phyloP scores from a whole-genome alignment of 176 grass and related monocot species.

The Calamus simplicifolius region DNA sequence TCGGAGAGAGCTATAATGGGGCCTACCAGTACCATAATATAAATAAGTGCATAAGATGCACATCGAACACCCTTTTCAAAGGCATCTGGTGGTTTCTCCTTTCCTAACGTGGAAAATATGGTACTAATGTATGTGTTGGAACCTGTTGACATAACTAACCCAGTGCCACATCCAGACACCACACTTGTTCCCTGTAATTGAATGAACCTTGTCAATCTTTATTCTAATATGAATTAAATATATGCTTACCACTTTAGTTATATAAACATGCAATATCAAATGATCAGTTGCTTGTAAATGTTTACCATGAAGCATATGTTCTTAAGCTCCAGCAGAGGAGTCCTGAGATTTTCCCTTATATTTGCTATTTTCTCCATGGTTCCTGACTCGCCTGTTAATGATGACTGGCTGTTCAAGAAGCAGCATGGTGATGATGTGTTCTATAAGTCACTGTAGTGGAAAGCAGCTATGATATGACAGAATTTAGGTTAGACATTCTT shows the following conservation, averaged over 20 bases:
- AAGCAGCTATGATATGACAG: neutral
- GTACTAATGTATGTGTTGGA: conserved; percentile 35
- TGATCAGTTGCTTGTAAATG: conserved; percentile 2
- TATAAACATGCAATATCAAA: neutral
- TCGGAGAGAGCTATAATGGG: conserved; percentile 14
- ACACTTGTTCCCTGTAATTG: conserved; percentile 35
- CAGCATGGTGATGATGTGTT: conserved; percentile 11
- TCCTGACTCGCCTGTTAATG: conserved; percentile 40
- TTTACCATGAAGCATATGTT: conserved; percentile 43
- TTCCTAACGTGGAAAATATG: conserved; percentile 28
- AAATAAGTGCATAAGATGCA: conserved; percentile 30
- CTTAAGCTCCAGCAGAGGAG: conserved; percentile 36
- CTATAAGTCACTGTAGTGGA: neutral
- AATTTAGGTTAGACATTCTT: neutral
- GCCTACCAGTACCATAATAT: conserved; percentile 30
- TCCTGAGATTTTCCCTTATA: conserved; percentile 19
- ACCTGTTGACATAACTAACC: conserved; percentile 34
- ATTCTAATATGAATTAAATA: no score
- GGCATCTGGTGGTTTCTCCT: conserved; percentile 18
- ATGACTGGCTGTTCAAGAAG: conserved; percentile 39
- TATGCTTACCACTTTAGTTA: neutral
- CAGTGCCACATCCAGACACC: conserved; percentile 28
- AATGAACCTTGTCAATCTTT: neutral
- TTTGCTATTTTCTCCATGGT: conserved; percentile 28
- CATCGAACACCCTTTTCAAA: conserved; percentile 26